A percentile compares a stretch with the other conserved stretches of the same genome.
Conservation (phyloP, 2,329 filamentous ascomycete genomes). For the Exophiala lecanii-corni region DNA sequence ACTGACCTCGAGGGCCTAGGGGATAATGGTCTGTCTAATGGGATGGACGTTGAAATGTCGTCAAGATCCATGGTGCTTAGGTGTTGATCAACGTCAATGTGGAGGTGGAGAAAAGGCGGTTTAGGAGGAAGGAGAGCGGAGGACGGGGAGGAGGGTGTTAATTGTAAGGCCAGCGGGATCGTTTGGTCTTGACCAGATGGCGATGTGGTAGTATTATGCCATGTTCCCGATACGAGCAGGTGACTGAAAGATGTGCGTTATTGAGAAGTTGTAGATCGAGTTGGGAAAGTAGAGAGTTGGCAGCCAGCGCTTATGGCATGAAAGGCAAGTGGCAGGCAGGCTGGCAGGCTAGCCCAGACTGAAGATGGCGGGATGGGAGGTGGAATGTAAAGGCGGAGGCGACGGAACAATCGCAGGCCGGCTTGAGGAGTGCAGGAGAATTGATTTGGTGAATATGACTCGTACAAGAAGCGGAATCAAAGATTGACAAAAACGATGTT, state of each 20-base stretch:
- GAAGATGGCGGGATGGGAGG: not conserved
- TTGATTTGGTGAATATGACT: no score
- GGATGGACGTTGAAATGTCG: conserved; percentile 11
- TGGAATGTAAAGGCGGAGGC: not conserved
- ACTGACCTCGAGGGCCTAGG: conserved; percentile 22
- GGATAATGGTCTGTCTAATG: conserved; percentile 23
- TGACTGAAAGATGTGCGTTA: no score
- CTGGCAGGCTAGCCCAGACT: not conserved
- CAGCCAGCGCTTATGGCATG: not conserved
- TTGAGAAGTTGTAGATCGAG: no score
- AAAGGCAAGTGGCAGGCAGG: not conserved
- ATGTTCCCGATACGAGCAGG: no score
- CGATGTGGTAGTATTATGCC: not conserved
- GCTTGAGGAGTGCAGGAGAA: no score
- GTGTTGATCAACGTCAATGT: not conserved
- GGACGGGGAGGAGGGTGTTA: not conserved
- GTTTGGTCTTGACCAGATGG: not conserved
- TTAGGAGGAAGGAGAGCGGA: not conserved
- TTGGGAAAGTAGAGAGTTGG: not conserved
- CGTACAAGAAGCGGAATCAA: no score
- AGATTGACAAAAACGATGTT: no score
- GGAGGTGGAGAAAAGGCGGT: not conserved
- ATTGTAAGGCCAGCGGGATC: no score
- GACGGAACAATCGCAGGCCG: not conserved
- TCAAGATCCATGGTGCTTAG: conserved; percentile 17